Evolutionary conservation across 495 filamentous ascomycete species (phyloP).

Genomic region (Daldinia caldariorum): DNA sequence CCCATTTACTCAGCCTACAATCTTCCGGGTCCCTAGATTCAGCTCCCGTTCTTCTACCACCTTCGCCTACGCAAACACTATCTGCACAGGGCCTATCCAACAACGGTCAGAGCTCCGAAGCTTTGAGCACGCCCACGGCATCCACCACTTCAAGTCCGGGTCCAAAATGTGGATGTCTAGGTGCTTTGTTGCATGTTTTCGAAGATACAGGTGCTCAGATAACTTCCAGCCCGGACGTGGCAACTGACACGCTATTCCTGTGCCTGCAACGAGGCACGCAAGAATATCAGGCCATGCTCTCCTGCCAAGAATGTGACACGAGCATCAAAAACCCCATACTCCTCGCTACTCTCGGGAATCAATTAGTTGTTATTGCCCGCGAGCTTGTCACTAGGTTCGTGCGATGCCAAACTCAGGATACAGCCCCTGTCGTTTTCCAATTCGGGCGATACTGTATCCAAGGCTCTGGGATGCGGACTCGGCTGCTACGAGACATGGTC

Average conservation of each 20-base stretch:
- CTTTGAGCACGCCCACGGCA: background rate
- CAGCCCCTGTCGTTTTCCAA: background rate
- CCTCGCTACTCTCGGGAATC: background rate
- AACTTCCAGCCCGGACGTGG: background rate
- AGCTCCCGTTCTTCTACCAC: background rate
- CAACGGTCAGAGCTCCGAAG: background rate
- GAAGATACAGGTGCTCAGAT: conserved; percentile 1
- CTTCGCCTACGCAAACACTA: background rate
- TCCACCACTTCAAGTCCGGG: background rate
- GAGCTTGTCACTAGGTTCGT: conserved; percentile 1
- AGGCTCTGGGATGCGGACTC: background rate
- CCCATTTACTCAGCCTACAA: background rate
- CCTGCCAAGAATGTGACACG: background rate
- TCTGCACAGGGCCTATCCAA: background rate
- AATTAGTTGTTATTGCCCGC: background rate
- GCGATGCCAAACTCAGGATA: background rate
- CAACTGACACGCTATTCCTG: background rate
- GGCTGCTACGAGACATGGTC: conserved; percentile 1
- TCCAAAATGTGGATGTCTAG: background rate
- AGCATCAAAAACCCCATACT: background rate
- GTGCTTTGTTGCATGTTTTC: background rate
- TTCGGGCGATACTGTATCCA: background rate
- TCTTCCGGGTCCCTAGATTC: background rate
- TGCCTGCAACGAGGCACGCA: background rate
- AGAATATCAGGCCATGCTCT: background rate